Evolutionary conservation across 2,329 filamentous ascomycete species (phyloP), one percentile per base, ranked within the genome.

Genomic region (Scortechinia acanthostroma): DNA sequence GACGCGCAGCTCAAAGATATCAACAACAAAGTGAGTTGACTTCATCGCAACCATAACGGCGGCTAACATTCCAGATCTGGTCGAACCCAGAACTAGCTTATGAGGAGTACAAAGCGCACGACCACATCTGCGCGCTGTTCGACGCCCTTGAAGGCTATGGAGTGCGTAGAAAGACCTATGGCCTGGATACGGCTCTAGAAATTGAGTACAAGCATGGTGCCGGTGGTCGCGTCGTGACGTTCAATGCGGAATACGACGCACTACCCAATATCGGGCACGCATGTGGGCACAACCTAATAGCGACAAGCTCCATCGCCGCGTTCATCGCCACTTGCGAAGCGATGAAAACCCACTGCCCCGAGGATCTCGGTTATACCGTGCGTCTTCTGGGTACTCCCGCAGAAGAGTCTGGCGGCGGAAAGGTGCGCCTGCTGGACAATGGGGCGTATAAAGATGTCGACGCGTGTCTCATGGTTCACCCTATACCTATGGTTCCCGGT

Each of bases 391-490:
- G 22, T 14, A 20, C 22, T 3, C 63, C 64, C 0, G 62, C 62
- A 0, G 62, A 65, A 44, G 63, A 66, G 46, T 55, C 56, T 45
- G 58, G 58, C 2, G 64, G 64, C 13, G 64, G 64, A 13, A 68
- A 68, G 50, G 52, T 57, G 19, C 55, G 62, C 22, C 54, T 73
- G 13, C 61, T 72, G 22, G 57, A 69, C 20, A 63, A 61, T 0
- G 68, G 69, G 3, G 69, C 67, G 2, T 69, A 64, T 47, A 54
- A 59, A 15, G 54, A 51, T 1, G 60, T 65, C 1, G 63, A 66
- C 46, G 59, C 61, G n/a, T 64, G 37, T 19, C 19, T 46, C n/a
- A 46, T 43, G 37, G 45, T 28, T 4, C 40, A 43, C 22, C 44
- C 44, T 10, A 25, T 21, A 14, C 17, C 37, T 3, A 21, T 19